Conservation (phyloP, 2,329 filamentous ascomycete genomes). For the Hymenoscyphus repandus region DNA sequence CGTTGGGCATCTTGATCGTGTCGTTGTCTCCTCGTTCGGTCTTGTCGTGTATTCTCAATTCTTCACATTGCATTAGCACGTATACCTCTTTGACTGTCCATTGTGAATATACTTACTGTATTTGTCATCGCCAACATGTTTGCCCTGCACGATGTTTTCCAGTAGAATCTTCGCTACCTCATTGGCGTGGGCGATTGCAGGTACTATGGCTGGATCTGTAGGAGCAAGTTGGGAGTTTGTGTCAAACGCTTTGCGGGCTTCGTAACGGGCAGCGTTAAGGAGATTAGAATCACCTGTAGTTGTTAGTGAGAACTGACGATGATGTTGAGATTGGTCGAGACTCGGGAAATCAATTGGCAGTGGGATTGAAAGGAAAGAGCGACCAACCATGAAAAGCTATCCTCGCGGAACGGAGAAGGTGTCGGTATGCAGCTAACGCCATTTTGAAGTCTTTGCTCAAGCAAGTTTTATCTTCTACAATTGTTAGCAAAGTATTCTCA, state of each 20-base stretch:
- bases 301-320: background rate
- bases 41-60: conserved; percentile 81
- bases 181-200: conserved; percentile 71
- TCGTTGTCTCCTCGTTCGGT: conserved; percentile 94
- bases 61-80: conserved; percentile 40
- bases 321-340: background rate
- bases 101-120: conserved; percentile 51
- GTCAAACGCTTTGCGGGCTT: conserved; percentile 72
- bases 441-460: conserved; percentile 35
- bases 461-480: conserved; percentile 11
- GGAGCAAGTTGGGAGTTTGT: conserved; percentile 55
- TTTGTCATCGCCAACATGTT: conserved; percentile 40
- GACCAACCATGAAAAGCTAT: conserved; percentile 75
- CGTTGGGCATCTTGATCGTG: conserved; percentile 61
- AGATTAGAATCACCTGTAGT: conserved; percentile 62
- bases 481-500: background rate
- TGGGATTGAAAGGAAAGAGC: conserved; percentile 1
- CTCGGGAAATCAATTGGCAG: background rate
- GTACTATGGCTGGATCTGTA: conserved; percentile 51
- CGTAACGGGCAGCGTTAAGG: conserved; percentile 63
- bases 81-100: background rate
- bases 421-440: conserved; percentile 73
- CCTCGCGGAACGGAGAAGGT: conserved; percentile 72
- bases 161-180: conserved; percentile 75
- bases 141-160: conserved; percentile 85